Conservation (phyloP, 208 protist genomes). For the Leishmania lainsoni region DNA sequence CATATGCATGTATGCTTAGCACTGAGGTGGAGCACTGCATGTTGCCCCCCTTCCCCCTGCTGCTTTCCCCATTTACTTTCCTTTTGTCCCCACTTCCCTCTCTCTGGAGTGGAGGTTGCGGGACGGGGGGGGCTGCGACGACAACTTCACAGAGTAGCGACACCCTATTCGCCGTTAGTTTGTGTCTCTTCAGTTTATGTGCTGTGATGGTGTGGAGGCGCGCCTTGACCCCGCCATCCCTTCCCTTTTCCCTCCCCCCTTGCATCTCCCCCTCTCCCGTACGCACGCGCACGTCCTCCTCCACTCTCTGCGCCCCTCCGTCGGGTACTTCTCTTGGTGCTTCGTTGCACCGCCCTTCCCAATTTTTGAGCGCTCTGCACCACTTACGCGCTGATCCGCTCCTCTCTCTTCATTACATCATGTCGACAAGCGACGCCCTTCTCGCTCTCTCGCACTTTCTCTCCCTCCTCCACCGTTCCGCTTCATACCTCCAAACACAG, state of each 20-base stretch:
- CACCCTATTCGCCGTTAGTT: background rate
- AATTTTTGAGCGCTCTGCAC: background rate
- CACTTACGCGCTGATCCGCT: background rate
- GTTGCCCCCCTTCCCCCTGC: background rate
- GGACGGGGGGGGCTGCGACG: background rate
- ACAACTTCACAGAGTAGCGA: background rate
- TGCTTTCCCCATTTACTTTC: background rate
- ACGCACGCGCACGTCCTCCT: background rate
- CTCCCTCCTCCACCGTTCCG: background rate
- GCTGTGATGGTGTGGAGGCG: background rate
- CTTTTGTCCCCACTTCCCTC: background rate
- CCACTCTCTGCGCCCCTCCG: too few species aligned
- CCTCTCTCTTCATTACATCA: background rate
- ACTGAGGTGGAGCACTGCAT: background rate
- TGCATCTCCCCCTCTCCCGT: background rate
- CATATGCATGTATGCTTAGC: background rate
- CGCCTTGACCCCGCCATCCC: background rate
- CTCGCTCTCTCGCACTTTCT: background rate
- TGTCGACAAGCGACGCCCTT: background rate
- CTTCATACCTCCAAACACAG: background rate
- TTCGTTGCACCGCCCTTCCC: background rate
- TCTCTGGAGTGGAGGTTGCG: background rate
- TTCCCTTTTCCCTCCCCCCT: background rate
- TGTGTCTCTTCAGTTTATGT: background rate
- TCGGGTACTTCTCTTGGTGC: background rate